phyloP scores from a whole-genome alignment of 371 early-diverging fungal species.

The Coemansia sp. region DNA sequence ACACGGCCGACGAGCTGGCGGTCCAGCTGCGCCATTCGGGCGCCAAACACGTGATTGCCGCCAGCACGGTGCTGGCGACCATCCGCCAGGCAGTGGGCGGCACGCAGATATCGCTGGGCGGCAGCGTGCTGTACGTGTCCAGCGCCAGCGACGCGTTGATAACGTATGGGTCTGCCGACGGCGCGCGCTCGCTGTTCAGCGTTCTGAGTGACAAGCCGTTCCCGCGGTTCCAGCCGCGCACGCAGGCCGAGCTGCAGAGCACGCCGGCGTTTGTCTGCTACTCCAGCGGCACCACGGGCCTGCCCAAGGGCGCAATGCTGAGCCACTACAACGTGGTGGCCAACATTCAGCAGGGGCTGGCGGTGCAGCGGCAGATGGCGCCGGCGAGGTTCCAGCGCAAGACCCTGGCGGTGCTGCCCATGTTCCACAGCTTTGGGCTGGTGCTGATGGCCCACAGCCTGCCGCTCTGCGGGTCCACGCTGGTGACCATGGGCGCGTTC shows the following conservation, averaged over 20 bases:
- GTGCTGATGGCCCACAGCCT: constrained; percentile 20
- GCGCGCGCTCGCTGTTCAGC: constrained; percentile 10
- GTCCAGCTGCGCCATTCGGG: constrained; percentile 46
- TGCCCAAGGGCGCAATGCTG: constrained; percentile 77
- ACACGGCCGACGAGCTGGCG: constrained; percentile 70
- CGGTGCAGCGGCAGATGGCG: constrained; percentile 49
- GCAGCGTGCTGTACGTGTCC: background rate
- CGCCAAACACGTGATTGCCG: constrained; percentile 29
- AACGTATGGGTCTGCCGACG: background rate
- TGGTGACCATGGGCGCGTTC: constrained; percentile 24
- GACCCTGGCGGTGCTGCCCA: constrained; percentile 28
- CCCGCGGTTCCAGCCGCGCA: constrained; percentile 12
- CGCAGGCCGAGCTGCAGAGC: constrained; percentile 23
- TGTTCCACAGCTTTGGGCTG: constrained; percentile 43
- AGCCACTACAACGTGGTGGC: constrained; percentile 77
- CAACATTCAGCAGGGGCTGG: constrained; percentile 53
- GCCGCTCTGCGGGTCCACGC: constrained; percentile 26
- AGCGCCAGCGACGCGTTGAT: background rate
- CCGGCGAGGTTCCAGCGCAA: background rate
- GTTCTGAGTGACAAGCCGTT: constrained; percentile 1
- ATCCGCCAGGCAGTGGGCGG: constrained; percentile 13
- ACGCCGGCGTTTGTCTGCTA: constrained; percentile 75
- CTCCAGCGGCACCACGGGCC: constrained; percentile 73
- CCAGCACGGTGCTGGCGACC: background rate
- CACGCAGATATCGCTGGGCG: background rate